Conservation (phyloP, 2,329 filamentous ascomycete species). For the Scedosporium apiospermum region DNA sequence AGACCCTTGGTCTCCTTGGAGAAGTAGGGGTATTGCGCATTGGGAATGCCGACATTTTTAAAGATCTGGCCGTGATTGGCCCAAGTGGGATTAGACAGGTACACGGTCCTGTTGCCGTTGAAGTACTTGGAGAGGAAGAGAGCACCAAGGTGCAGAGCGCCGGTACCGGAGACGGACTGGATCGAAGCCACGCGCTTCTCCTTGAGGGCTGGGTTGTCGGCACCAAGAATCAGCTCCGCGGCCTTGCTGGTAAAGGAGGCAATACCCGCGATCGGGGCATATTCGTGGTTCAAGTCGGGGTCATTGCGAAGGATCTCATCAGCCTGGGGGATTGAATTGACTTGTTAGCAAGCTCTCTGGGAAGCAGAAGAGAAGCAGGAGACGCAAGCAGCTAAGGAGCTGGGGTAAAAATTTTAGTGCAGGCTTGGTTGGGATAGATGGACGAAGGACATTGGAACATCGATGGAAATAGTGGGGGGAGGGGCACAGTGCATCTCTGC, state of each 20-base stretch:
- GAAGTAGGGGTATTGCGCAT: constrained; percentile 90
- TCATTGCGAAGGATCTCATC: constrained; percentile 83
- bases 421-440: not conserved
- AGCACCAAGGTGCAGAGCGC: constrained; percentile 85
- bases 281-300: constrained; percentile 92
- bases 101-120: constrained; percentile 63
- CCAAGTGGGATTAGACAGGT: constrained; percentile 94
- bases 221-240: constrained; percentile 79
- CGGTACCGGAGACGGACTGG: constrained; percentile 96
- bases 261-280: constrained; percentile 90
- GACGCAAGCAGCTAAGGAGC: not conserved
- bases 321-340: constrained; percentile 47
- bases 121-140: constrained; percentile 92
- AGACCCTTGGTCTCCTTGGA: constrained; percentile 79
- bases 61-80: constrained; percentile 99
- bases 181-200: constrained; percentile 75
- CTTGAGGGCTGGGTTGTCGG: constrained; percentile 67
- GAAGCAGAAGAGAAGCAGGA: constrained; percentile 14
- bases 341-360: not conserved
- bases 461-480: not conserved
- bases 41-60: constrained; percentile 70
- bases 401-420: not conserved
- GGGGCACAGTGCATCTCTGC: not conserved
- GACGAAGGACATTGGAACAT: too few species aligned
- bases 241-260: constrained; percentile 79